Evolutionary conservation across 768 basidiomycete genomes (phyloP), one percentile per base, ranked within the genome.

Genomic region (Leccinellum luteum): DNA sequence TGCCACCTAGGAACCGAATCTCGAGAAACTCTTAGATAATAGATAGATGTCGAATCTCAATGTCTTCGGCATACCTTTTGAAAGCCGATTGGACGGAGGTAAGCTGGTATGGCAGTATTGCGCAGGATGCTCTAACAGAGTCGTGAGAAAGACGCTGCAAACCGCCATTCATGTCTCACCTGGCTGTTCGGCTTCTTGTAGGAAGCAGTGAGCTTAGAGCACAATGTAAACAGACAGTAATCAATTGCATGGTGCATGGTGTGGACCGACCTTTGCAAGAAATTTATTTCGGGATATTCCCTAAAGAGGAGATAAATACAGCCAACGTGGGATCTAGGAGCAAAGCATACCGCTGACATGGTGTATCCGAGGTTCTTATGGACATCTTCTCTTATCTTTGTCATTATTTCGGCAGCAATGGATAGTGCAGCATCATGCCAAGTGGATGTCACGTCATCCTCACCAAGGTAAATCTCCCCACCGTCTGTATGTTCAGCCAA

Each of bases 1-100:
- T 99, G 15, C 97, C 97, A 3, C 97, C 97, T 0, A 99, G 77
- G 64, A 92, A 92, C 12, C 97, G 84, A 67, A 99, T 98, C 92
- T 94, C 8, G 17, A 63, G 14, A 41, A 21, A 43, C 38, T 12
- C 27, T 69, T 25, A 57, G 53, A 45, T 12, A 48, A 30, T 25
- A 57, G 53, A 45, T 12, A 48, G 32, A 12, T 48, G 23, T 15
- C 15, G 23, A 14, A 35, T 48, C 43, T 57, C 38, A 41, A 51
- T 34, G 44, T 5, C 28, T 53, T 15, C 3, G 31, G 30, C 67
- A 47, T 59, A 86, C 90, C 80, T 94, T 94, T 60, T 92, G 91
- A 66, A 98, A 98, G n/a, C 82, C 77, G 71, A 98, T 78, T 3
- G 94, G 91, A 38, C 78, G 78, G 48, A 98, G 78, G 70, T 95